Conservation (phyloP, 2,329 filamentous ascomycete genomes). For the Alternaria infectoria region DNA sequence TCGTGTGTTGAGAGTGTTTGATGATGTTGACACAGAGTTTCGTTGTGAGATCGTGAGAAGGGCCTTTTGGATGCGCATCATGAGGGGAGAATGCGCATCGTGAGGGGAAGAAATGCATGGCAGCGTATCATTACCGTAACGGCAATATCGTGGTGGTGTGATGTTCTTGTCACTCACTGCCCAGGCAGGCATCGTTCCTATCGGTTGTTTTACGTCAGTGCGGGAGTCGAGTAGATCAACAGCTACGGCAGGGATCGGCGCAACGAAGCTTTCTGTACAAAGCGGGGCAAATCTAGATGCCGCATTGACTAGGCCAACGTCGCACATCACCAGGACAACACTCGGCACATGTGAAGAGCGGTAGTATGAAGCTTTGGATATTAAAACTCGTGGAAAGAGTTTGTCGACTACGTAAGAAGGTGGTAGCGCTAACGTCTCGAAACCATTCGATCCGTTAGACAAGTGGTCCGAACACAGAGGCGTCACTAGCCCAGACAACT, state of each 20-base stretch:
- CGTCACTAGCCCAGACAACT: conserved; percentile 15
- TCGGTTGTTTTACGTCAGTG: not conserved
- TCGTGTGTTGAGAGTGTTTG: not conserved
- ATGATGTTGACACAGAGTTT: not conserved
- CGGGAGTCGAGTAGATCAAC: not conserved
- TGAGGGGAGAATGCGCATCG: not conserved
- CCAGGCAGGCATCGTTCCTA: not conserved
- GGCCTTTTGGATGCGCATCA: not conserved
- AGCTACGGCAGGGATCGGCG: not conserved
- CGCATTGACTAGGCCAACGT: not conserved
- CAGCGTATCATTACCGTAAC: not conserved
- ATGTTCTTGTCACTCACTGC: not conserved
- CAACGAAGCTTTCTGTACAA: not conserved
- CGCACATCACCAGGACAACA: not conserved
- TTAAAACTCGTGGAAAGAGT: not conserved
- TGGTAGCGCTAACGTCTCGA: not conserved
- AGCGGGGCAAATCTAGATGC: not conserved
- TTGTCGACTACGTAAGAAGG: not conserved
- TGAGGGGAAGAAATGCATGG: not conserved
- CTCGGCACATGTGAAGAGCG: not conserved
- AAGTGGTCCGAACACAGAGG: conserved; percentile 1
- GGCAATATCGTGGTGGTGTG: not conserved
- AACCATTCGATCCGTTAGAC: not conserved
- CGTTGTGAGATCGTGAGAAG: not conserved
- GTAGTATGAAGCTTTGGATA: not conserved